Evolutionary conservation across 331 rosid species (phyloP).

Genomic region (Rhamnella rubrinervis): DNA sequence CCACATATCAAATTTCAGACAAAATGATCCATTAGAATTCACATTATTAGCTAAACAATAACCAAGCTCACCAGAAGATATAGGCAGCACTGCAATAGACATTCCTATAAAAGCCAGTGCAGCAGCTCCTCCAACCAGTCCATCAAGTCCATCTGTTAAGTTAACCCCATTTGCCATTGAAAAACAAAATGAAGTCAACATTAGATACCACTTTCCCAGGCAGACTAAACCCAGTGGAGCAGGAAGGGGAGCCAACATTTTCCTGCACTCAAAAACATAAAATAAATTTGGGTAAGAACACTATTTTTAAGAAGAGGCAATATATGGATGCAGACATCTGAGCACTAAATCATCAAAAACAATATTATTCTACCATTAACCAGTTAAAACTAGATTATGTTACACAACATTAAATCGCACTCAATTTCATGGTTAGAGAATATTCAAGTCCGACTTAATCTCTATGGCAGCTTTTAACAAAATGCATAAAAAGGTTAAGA

Average conservation of each 20-base stretch:
- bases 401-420: too few species aligned
- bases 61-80: constrained; percentile 77
- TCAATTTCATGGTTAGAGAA: too few species aligned
- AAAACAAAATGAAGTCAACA: constrained; percentile 78
- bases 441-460: too few species aligned
- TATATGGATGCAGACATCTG: background rate
- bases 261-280: constrained; percentile 53
- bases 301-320: background rate
- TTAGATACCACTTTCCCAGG: constrained; percentile 68
- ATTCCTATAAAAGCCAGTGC: constrained; percentile 93
- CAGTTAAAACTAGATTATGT: too few species aligned
- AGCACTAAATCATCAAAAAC: background rate
- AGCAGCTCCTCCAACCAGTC: constrained; percentile 91
- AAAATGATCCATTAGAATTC: background rate
- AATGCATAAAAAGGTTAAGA: too few species aligned
- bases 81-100: constrained; percentile 98
- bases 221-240: constrained; percentile 69
- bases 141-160: constrained; percentile 87
- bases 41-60: constrained; percentile 9
- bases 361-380: too few species aligned
- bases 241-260: constrained; percentile 81
- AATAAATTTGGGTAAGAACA: constrained; percentile 15
- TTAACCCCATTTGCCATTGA: constrained; percentile 91
- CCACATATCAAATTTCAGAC: too few species aligned
- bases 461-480: too few species aligned